Conservation (phyloP, 75 land plant species). For the Pinus albicaulis region DNA sequence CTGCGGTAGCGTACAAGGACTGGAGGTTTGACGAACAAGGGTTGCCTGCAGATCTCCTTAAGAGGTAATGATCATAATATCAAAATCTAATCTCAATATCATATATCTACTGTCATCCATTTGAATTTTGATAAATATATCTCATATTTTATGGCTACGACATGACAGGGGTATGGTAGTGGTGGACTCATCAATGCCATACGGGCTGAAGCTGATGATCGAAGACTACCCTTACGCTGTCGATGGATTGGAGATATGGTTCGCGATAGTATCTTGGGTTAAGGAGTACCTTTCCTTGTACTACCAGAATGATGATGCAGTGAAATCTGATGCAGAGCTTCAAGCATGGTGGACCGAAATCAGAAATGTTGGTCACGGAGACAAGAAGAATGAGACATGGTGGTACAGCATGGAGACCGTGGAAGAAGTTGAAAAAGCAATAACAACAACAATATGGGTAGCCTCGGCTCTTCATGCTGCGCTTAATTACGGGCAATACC, state of each 20-base stretch:
- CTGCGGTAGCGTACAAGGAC: too few relatives aligned
- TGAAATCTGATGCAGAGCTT: slow-evolving; percentile 42
- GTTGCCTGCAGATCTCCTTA: too few relatives aligned
- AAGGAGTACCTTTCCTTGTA: slow-evolving; percentile 41
- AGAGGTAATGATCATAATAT: too few relatives aligned
- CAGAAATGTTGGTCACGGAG: slow-evolving; percentile 38
- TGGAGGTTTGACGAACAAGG: too few relatives aligned
- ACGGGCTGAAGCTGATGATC: too few relatives aligned
- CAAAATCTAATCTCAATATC: too few relatives aligned
- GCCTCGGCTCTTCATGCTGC: slow-evolving; percentile 34
- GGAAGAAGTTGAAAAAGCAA: slow-evolving; percentile 21
- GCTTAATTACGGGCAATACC: slow-evolving; percentile 64
- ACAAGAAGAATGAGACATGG: slow-evolving; percentile 46
- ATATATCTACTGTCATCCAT: too few relatives aligned
- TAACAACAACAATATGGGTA: slow-evolving; percentile 45
- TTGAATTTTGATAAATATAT: too few relatives aligned
- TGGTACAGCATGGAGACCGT: slow-evolving; percentile 40
- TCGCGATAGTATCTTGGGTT: slow-evolving; percentile 1
- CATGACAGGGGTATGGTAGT: too few relatives aligned
- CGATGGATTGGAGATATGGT: slow-evolving; percentile 22
- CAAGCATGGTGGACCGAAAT: slow-evolving; percentile 60
- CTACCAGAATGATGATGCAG: slow-evolving; percentile 29
- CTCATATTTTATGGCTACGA: too few relatives aligned
- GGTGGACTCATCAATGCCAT: too few relatives aligned
- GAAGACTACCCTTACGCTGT: too few relatives aligned